phyloP scores from a whole-genome alignment of 306 rosid genomes.

The Cucumis melo region DNA sequence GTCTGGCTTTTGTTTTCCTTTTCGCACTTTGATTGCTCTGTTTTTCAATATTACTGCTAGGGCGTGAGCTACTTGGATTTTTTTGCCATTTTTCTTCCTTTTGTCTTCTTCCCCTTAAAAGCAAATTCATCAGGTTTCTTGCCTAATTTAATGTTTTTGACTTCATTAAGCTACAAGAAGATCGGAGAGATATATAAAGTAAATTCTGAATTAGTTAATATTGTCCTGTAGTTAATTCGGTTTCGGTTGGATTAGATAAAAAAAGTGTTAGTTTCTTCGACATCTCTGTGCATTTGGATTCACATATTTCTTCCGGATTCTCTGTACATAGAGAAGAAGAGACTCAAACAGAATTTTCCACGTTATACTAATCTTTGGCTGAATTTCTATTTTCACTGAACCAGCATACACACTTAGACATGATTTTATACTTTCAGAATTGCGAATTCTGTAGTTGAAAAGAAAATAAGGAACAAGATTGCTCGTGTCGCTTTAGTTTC shows the following conservation, averaged over 20 bases:
- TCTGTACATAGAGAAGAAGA: not conserved
- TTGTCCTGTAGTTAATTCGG: not conserved
- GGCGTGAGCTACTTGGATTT: not conserved
- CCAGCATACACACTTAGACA: not conserved
- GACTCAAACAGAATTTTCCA: not conserved
- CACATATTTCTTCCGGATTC: not conserved
- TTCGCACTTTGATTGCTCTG: not conserved
- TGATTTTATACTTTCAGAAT: not conserved
- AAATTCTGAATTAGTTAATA: not conserved
- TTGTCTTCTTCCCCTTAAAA: not conserved
- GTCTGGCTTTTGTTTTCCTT: not conserved
- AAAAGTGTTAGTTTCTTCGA: not conserved
- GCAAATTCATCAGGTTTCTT: not conserved
- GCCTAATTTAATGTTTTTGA: not conserved
- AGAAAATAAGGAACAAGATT: not conserved
- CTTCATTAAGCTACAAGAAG: not conserved
- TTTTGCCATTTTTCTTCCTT: not conserved
- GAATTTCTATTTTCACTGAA: not conserved
- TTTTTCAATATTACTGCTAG: not conserved
- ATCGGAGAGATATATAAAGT: not conserved
- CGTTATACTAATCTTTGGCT: not conserved
- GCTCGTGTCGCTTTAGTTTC: not conserved
- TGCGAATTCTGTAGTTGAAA: not conserved
- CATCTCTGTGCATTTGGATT: not conserved
- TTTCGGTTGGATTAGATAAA: not conserved